Conservation (phyloP, 305 asterid genomes). For the Fraxinus greggii region DNA sequence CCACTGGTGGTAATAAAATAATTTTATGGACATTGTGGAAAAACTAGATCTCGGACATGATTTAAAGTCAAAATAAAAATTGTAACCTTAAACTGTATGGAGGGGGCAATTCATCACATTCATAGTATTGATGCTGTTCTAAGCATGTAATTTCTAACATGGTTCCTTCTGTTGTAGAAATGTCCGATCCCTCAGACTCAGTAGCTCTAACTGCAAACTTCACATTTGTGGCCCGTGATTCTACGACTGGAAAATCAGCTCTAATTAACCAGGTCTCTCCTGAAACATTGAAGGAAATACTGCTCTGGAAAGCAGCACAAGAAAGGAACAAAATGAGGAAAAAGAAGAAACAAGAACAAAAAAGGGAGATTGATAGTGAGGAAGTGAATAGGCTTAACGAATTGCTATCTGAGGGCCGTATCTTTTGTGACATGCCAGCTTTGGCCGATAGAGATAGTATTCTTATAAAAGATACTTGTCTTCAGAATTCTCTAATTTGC, state of each 20-base stretch:
- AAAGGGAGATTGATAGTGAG: slow-evolving; percentile 45
- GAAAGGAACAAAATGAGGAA: slow-evolving; percentile 73
- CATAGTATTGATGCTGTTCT: not conserved
- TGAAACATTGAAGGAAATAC: slow-evolving; percentile 63
- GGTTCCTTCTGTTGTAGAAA: slow-evolving; percentile 38
- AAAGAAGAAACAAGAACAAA: slow-evolving; percentile 50
- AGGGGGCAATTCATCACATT: not conserved
- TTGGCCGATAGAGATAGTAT: slow-evolving; percentile 83
- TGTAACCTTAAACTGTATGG: not conserved
- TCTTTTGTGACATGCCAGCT: slow-evolving; percentile 90
- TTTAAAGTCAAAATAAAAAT: not conserved
- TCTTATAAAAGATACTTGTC: slow-evolving; percentile 75
- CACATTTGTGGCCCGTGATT: slow-evolving; percentile 94
- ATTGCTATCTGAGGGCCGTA: slow-evolving; percentile 73
- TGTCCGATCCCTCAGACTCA: slow-evolving; percentile 37
- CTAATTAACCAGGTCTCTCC: slow-evolving; percentile 68
- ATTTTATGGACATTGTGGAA: not conserved
- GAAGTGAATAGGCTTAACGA: slow-evolving; percentile 50
- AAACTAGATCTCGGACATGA: not conserved
- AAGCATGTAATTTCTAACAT: not conserved
- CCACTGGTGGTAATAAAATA: not conserved
- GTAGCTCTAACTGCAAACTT: slow-evolving; percentile 87
- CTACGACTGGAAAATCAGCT: slow-evolving; percentile 76
- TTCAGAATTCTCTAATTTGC: slow-evolving; percentile 81
- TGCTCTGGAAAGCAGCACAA: slow-evolving; percentile 74